Base-by-base conservation (phyloP, 352 stramenopile species). In the Thalassiosira hispida region DNA sequence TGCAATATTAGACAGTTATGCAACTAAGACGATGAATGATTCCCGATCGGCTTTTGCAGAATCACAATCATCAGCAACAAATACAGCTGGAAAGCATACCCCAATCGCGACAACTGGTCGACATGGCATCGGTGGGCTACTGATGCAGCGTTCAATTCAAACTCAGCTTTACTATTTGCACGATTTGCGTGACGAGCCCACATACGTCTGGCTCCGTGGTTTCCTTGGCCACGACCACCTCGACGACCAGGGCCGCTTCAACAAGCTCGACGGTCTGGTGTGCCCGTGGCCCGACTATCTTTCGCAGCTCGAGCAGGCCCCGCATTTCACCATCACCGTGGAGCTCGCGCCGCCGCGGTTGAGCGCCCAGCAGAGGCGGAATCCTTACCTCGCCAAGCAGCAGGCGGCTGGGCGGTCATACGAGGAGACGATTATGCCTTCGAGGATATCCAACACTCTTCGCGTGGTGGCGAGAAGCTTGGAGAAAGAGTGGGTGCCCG, bases 161-260 rank as follows among this genome's bases (percentile, higher is more conserved):
- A 71, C 56, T 16, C 70, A 79, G 29, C 35, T 79, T 8, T 68
- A 76, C 42, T 79, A 79, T 42, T 18, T 46, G 16, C 9, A 62
- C 8, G 38, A 59, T 25, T 2, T 75, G n/a, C 38, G 70, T 20
- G 52, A 79, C 63, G 61, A 74, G 53, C 70, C 70, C 6, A 65
- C 59, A n/a, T 65, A 64, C 23, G 27, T 42, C 9, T 79, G 70
- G 70, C 11, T 79, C 9, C 20, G 52, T 1, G 40, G 35, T 38
- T 79, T 79, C 70, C 22, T 62, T 35, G 46, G 46, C 12, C 70
- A 79, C 25, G 42, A 67, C 2, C 70, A 79, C 49, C 46, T 79
- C 9, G 70, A 76, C 27, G 49, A 57, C 42, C 42, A 51, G 29
- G 59, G 59, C 25, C 33, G 35, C 16, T 67, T 67, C 35, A 55